Evolutionary conservation across 805 yeast genomes (phyloP).

Genomic region (Candida railenensis): DNA sequence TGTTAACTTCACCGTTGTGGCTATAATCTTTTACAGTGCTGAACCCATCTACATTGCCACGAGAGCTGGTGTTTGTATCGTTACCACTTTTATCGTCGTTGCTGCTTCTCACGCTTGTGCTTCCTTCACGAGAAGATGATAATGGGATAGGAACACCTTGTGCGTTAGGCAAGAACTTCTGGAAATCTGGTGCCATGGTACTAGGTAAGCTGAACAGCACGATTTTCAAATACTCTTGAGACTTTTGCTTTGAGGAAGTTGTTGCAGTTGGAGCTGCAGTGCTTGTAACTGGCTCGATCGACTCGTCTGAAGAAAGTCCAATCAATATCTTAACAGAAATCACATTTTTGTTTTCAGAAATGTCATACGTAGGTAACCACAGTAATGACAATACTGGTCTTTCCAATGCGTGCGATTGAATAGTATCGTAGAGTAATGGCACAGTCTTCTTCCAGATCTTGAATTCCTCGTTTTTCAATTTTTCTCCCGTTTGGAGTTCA

Average conservation of each 20-base stretch:
- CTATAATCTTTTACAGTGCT: slow-evolving; percentile 48
- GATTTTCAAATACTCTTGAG: slow-evolving; percentile 45
- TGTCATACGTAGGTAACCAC: slow-evolving; percentile 55
- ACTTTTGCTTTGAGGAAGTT: slow-evolving; percentile 32
- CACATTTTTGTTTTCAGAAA: slow-evolving; percentile 27
- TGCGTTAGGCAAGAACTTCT: slow-evolving; percentile 21
- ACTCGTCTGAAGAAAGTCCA: slow-evolving; percentile 24
- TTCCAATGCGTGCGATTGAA: slow-evolving; percentile 64
- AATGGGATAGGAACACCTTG: slow-evolving; percentile 23
- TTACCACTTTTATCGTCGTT: not conserved
- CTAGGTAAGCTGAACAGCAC: slow-evolving; percentile 49
- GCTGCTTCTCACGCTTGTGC: not conserved
- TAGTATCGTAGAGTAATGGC: slow-evolving; percentile 71
- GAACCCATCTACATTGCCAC: slow-evolving; percentile 34
- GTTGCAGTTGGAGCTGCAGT: slow-evolving; percentile 20
- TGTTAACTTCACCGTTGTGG: slow-evolving; percentile 68
- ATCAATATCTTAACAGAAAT: slow-evolving; percentile 39
- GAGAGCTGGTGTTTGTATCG: slow-evolving; percentile 19
- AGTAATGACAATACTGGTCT: slow-evolving; percentile 73
- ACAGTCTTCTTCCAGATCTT: slow-evolving; percentile 81
- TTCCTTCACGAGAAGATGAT: not conserved
- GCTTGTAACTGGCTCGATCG: not conserved
- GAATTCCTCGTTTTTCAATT: slow-evolving; percentile 72
- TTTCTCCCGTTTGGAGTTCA: slow-evolving; percentile 57
- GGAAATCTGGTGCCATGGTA: slow-evolving; percentile 42